Evolutionary conservation across 2,329 filamentous ascomycete species (phyloP).

Genomic region (Coniochaeta pulveracea): DNA sequence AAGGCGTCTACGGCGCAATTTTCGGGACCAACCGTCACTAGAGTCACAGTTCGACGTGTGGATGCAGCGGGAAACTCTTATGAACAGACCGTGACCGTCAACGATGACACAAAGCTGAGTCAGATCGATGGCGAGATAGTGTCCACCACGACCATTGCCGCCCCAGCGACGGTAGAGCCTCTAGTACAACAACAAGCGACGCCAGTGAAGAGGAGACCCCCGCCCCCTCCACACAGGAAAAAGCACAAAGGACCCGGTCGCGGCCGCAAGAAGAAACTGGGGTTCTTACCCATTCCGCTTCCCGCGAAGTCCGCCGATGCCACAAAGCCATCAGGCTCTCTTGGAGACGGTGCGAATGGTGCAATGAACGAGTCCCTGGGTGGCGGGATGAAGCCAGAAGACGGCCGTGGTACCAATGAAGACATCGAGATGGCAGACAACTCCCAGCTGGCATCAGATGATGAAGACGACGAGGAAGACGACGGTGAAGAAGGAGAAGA

Average conservation of each 20-base stretch:
- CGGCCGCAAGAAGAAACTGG: slow-evolving; percentile 63
- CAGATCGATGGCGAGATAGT: slow-evolving; percentile 73
- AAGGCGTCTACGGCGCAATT: slow-evolving; percentile 33
- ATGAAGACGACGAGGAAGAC: slow-evolving; percentile 35
- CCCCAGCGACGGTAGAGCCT: slow-evolving; percentile 42
- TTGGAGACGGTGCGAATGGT: slow-evolving; percentile 25
- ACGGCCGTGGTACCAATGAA: slow-evolving; percentile 31
- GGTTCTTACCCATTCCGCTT: slow-evolving; percentile 17
- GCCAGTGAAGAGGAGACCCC: slow-evolving; percentile 49
- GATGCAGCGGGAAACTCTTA: slow-evolving; percentile 74
- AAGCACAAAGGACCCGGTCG: slow-evolving; percentile 70
- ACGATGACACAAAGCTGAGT: slow-evolving; percentile 68
- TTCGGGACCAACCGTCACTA: slow-evolving; percentile 51
- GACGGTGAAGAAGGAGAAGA: slow-evolving; percentile 36
- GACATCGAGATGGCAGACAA: slow-evolving; percentile 44
- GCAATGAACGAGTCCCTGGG: slow-evolving; percentile 24
- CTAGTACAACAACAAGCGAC: slow-evolving; percentile 26
- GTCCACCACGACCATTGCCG: slow-evolving; percentile 42
- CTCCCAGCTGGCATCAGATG: slow-evolving; percentile 32
- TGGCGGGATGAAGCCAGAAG: slow-evolving; percentile 27
- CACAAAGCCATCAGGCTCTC: slow-evolving; percentile 8
- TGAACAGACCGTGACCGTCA: slow-evolving; percentile 72
- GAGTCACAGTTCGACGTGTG: slow-evolving; percentile 67
- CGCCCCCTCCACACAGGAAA: slow-evolving; percentile 68
- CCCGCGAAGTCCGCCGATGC: slow-evolving; percentile 10